Evolutionary conservation across 352 stramenopile genomes (phyloP), one percentile per base, ranked within the genome.

Genomic region (Albugo laibachii): DNA sequence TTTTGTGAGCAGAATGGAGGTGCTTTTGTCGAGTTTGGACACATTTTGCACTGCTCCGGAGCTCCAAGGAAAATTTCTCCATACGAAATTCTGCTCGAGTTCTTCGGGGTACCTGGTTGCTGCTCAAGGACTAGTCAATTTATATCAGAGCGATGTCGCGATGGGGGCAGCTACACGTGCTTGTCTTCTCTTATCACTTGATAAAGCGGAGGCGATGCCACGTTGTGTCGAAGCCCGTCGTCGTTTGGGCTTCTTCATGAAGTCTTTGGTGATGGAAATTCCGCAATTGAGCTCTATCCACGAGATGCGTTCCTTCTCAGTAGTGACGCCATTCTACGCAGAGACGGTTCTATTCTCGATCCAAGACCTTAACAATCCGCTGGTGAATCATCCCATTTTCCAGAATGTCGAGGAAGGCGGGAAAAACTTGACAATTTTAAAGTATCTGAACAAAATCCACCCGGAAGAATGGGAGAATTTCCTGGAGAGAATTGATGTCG

Each of bases 351-450:
- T 85, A 36, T 69, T 76, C 34, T 81, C 73, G 36, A 42, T 85
- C 2, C 45, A 57, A 0, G 73, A 85, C 34, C 49, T 85, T 20
- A 82, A 83, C 52, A 61, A 75, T 21, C 73, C 73, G 11, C 54
- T 85, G 12, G 64, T 61, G 6, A 86, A 83, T 47, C 69, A 85
- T 52, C 69, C 73, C 1, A 62, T 83, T 11, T 85, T 85, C 42
- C 48, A 75, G 46, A 76, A 63, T 41, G 70, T 77, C 16, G 73
- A 83, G 50, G 70, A 85, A 49, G 63, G 66, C 36, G 73, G 70
- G 36, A 83, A 83, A 51, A 83, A 85, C 54, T 62, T 85, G 27
- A 85, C 73, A 1, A 85, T 85, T 64, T 54, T 85, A 5, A 83
- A 82, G 54, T 85, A 85, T 37, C 48, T 85, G 21, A 79, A 77